Base-by-base conservation (phyloP, 2,329 filamentous ascomycete species). In the Emergomyces orientalis region DNA sequence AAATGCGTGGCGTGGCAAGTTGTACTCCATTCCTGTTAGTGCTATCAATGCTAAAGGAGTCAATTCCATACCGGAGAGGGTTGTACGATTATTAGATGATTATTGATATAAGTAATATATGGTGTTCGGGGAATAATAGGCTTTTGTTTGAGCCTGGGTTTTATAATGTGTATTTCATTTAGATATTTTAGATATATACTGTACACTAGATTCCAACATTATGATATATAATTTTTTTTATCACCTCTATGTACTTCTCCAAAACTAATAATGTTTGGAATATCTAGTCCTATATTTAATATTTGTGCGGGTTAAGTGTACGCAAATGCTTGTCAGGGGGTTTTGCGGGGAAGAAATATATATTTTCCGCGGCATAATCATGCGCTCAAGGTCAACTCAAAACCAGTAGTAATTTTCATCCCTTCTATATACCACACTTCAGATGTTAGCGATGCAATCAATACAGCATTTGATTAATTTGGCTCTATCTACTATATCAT, bases 31-130 rank as follows among this genome's bases (percentile, higher is more conserved):
- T 64, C 94, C 94, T 0, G 86, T 97, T 57, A 96, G 92, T 73
- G 94, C 93, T 57, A 95, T 97, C 65, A 84, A 88, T 63, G 90
- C 89, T 5, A 87, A 97, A 73, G 92, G 93, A 2, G 87, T 96
- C 9, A 85, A 91, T 63, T 71, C 72, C 22, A 77, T 80, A 60
- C 76, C 77, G 2, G 72, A 73, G 47, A 70, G 76, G 47, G 73
- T 78, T 41, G 74, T 78, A 64, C 73, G 75, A 49, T 70, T 79
- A 59, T 65, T 80, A 64, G 75, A 78, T 55, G 71, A 63, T 19
- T 39, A 62, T 45, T 68, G 64, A 43, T 62, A 41, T n/a, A 19
- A 47, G 8, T 45, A n/a, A 59, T 43, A 19, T 45, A 9, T 14
- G 56, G 41, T 25, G 32, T 55, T 41, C 39, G 8, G 34, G n/a